Evolutionary conservation across 768 basidiomycete species (phyloP), one percentile per base, ranked within the genome.

Genomic region (Psilocybe tampanensis): DNA sequence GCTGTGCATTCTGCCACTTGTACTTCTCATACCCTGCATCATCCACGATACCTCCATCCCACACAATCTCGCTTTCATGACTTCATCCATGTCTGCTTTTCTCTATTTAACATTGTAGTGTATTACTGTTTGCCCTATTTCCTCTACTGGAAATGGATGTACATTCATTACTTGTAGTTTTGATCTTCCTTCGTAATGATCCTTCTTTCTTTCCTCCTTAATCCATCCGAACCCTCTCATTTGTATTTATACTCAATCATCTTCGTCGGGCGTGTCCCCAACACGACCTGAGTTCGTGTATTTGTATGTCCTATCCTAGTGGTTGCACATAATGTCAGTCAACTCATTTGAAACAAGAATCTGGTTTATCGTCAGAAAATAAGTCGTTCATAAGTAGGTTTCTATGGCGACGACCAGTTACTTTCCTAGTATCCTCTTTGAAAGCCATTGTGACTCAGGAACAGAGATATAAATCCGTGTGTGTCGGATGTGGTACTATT

Each of bases 11-110:
- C 26, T 39, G 13, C 6, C 36, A 52, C 24, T 50, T 26, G 39
- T 41, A 33, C 47, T 42, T 23, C 43, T 32, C 54, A 56, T 58
- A 50, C 52, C 56, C 55, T 22, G 41, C 54, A 55, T 39, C 43
- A 53, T 47, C 49, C 32, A 63, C 51, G 53, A 57, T 54, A 57
- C 56, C 57, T 58, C 23, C 50, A 54, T 34, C 32, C 36, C 33
- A 44, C 43, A 51, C 52, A 54, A 34, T 48, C 39, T 64, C 50
- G 34, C 34, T 36, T 47, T 62, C 49, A 5, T 36, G 58, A 19
- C 44, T 54, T 51, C 50, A n/a, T 51, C 49, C 34, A 34, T 47
- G 19, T 56, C 36, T 2, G 44, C 29, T 44, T 44, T 44, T 51
- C 55, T 42, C 43, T 44, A 43, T 48, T 57, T 49, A 22, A 52